Base-by-base conservation (phyloP, 2,329 filamentous ascomycete species). In the Aspergillus sp. region DNA sequence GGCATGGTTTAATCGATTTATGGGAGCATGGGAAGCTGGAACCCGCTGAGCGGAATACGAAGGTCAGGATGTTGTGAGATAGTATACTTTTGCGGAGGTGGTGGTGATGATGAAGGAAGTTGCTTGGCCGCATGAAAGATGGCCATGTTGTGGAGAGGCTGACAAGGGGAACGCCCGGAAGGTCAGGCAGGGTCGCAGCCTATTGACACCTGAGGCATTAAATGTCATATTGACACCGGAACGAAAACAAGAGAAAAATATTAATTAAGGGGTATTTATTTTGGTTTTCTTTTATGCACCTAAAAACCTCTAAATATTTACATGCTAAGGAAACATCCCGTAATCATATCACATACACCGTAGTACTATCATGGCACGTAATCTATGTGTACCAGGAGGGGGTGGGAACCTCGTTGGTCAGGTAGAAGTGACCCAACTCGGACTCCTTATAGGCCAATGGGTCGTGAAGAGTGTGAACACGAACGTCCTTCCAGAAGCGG, bases 361-460 rank as follows among this genome's bases (percentile, higher is more conserved):
- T 19, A 19, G 19, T 19, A 39, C 19, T 26, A 28, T 39, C 36
- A 39, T 39, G 19, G 8, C 36, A 39, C 12, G 26, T 39, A 47
- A 42, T 7, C 26, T 54, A 80, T n/a, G 80, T 83, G 58, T 82
- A 83, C 80, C 80, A 83, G 3, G 75, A 79, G 9, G 77, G 73
- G 61, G 75, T 72, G 1, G 80, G 80, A 7, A 76, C 57, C 65
- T 83, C 78, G 10, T 70, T 72, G 43, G 83, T 55, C 47, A 85
- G 56, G 36, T 75, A 68, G 57, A 72, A 84, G 26, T 76, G 65
- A 0, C 81, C 81, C 44, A 83, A 55, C 62, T 85, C 81, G 3
- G 76, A 63, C 48, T 82, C 80, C 71, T 84, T 84, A 56, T 83
- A 84, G 29, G 80, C 77, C 29, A 85, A 80, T 0, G 81, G 81